Evolutionary conservation across 2,329 filamentous ascomycete species (phyloP).

Genomic region (Chaetomiaceae sp.): DNA sequence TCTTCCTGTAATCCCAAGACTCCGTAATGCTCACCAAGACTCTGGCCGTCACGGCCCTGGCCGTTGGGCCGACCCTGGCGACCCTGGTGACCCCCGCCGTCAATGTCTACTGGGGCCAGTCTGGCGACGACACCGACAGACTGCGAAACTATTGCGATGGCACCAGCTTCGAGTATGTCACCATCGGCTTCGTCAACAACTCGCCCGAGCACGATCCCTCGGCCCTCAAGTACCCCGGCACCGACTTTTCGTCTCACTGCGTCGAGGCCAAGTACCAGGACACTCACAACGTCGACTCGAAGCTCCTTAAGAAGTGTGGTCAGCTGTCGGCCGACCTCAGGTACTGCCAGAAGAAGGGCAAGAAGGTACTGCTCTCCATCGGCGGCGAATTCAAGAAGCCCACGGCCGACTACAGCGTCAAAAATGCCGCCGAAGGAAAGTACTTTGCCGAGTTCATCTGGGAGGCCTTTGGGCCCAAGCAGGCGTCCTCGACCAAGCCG

Average conservation of each 20-base stretch:
- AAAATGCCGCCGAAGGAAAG: constrained; percentile 26
- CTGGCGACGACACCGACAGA: constrained; percentile 18
- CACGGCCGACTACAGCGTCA: constrained; percentile 33
- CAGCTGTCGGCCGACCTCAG: constrained; percentile 33
- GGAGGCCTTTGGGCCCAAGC: constrained; percentile 35
- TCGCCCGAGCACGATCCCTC: constrained; percentile 35
- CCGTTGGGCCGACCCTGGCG: constrained; percentile 25
- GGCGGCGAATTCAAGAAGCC: constrained; percentile 42
- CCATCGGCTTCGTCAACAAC: constrained; percentile 36
- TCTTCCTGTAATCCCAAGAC: constrained; percentile 18
- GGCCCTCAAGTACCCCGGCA: constrained; percentile 32
- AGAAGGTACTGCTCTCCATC: constrained; percentile 61
- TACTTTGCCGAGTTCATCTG: constrained; percentile 37
- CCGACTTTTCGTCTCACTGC: constrained; percentile 38
- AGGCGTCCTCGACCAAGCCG: constrained; percentile 26
- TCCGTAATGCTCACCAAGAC: constrained; percentile 26
- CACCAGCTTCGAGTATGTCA: constrained; percentile 36
- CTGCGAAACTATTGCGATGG: constrained; percentile 31
- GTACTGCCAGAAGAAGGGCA: constrained; percentile 52
- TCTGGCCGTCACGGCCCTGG: constrained; percentile 27
- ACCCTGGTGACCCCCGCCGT: constrained; percentile 24
- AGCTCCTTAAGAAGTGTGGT: constrained; percentile 32
- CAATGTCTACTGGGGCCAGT: constrained; percentile 34
- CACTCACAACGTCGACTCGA: constrained; percentile 26
- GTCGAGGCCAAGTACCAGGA: constrained; percentile 30